phyloP scores from a whole-genome alignment of 805 yeast species.

The Zygosaccharomyces kombuchaensis region DNA sequence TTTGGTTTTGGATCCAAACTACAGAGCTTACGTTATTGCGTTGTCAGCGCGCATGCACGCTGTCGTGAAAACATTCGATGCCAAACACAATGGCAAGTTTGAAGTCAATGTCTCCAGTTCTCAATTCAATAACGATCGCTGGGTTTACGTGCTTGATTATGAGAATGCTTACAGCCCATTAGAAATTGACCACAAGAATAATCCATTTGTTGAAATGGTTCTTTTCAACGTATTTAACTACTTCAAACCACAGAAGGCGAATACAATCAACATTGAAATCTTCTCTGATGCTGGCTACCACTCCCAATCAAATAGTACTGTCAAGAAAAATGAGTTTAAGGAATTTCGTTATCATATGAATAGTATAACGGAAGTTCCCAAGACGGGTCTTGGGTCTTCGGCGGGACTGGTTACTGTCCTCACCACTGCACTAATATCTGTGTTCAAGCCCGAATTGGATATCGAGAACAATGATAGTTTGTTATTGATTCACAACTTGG shows the following conservation, averaged over 20 bases:
- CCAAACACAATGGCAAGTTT: constrained; percentile 6
- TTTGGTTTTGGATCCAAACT: constrained; percentile 74
- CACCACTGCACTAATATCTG: constrained; percentile 60
- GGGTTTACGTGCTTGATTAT: constrained; percentile 49
- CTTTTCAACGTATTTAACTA: constrained; percentile 54
- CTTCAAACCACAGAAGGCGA: constrained; percentile 34
- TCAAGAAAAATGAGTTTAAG: constrained; percentile 35
- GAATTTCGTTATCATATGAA: constrained; percentile 56
- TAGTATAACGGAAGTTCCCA: constrained; percentile 69
- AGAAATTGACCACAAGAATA: constrained; percentile 38
- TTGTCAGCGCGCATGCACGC: constrained; percentile 89
- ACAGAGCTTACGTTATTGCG: constrained; percentile 77
- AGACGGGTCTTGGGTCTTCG: constrained; percentile 94
- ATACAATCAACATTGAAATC: constrained; percentile 48
- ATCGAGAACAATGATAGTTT: constrained; percentile 24
- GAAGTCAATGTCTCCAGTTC: constrained; percentile 59
- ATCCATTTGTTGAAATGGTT: constrained; percentile 74
- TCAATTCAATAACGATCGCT: constrained; percentile 66
- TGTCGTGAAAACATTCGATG: constrained; percentile 34
- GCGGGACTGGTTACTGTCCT: constrained; percentile 88
- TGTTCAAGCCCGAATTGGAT: constrained; percentile 38
- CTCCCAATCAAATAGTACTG: constrained; percentile 53
- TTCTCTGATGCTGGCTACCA: constrained; percentile 89
- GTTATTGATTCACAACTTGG: constrained; percentile 64
- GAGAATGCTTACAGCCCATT: constrained; percentile 17